Percentiles rank a stretch among this genome's conserved stretches.
These are phyloP conservation scores for Aurinia saxatilis DNA, from an alignment of 345 rosid species.

Conservation along the genomic window DNA sequence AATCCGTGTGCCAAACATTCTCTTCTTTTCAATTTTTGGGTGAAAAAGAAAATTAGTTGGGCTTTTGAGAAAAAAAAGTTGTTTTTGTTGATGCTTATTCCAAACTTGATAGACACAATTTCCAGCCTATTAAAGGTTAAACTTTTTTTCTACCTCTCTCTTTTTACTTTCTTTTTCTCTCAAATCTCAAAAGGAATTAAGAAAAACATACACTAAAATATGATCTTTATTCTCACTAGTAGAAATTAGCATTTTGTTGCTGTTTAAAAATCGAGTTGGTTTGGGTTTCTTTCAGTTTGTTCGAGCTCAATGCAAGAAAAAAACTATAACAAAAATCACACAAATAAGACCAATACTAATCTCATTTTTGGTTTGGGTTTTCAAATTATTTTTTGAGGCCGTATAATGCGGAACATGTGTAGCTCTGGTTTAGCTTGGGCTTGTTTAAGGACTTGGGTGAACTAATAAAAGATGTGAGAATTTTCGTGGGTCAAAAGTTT, in stretches of 20 bases:
- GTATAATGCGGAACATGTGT: too few species aligned
- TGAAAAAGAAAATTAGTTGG: constrained; percentile 12
- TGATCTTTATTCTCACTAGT: background rate
- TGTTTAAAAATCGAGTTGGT: background rate
- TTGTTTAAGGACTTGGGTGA: background rate
- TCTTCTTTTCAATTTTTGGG: background rate
- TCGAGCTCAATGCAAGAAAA: too few species aligned
- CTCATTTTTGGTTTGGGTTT: background rate
- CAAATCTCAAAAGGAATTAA: constrained; percentile 2
- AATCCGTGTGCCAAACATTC: constrained; percentile 28
- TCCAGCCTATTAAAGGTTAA: constrained; percentile 21
- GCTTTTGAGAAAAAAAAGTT: constrained; percentile 17
- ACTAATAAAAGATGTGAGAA: background rate
- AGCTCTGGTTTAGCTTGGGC: constrained; percentile 4
- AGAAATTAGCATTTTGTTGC: background rate
- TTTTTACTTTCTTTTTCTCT: background rate
- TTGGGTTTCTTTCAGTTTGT: background rate
- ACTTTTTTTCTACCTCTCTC: constrained; percentile 18
- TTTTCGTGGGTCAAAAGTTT: background rate
- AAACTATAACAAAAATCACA: background rate
- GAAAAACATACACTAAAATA: background rate
- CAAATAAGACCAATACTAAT: background rate
- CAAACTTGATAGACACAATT: constrained; percentile 27
- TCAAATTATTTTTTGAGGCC: too few species aligned
- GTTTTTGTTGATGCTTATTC: constrained; percentile 28